Evolutionary conservation across 495 filamentous ascomycete genomes (phyloP).

Genomic region (Tuber microsphaerosporum): DNA sequence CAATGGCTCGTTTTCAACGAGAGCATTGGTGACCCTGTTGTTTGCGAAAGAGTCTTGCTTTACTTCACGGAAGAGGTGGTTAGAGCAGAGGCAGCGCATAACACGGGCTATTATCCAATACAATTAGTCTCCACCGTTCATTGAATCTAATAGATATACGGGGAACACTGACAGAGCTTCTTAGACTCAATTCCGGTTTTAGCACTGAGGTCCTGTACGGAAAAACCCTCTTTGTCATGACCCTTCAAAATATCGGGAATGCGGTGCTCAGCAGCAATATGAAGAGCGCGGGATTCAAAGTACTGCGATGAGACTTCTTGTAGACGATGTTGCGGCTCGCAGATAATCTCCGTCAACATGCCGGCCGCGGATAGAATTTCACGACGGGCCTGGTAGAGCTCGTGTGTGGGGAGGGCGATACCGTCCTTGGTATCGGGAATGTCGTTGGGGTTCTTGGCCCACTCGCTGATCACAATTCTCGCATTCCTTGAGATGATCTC

Average conservation of each 20-base stretch:
- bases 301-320: conserved; percentile 40
- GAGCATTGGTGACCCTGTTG: conserved; percentile 41
- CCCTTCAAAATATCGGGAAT: conserved; percentile 41
- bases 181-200: conserved; percentile 38
- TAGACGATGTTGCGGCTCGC: conserved; percentile 36
- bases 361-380: conserved; percentile 41
- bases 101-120: conserved; percentile 33
- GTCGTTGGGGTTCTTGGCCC: conserved; percentile 17
- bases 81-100: conserved; percentile 43
- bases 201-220: conserved; percentile 28
- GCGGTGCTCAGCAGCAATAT: conserved; percentile 41
- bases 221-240: conserved; percentile 26
- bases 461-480: conserved; percentile 28
- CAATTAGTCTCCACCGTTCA: background rate
- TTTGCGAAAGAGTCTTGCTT: conserved; percentile 41
- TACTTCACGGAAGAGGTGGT: conserved; percentile 41
- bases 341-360: conserved; percentile 37
- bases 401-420: conserved; percentile 19
- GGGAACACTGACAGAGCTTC: conserved; percentile 37
- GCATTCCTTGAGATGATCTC: conserved; percentile 12
- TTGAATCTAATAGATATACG: background rate
- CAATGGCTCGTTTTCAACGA: conserved; percentile 42
- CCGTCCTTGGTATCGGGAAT: conserved; percentile 9
- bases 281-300: conserved; percentile 41
- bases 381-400: conserved; percentile 39